Percentiles rank a stretch among this genome's conserved stretches.
Evolutionary conservation across 176 grass and related monocot genomes (phyloP).

Genomic region (Calamus simplicifolius): DNA sequence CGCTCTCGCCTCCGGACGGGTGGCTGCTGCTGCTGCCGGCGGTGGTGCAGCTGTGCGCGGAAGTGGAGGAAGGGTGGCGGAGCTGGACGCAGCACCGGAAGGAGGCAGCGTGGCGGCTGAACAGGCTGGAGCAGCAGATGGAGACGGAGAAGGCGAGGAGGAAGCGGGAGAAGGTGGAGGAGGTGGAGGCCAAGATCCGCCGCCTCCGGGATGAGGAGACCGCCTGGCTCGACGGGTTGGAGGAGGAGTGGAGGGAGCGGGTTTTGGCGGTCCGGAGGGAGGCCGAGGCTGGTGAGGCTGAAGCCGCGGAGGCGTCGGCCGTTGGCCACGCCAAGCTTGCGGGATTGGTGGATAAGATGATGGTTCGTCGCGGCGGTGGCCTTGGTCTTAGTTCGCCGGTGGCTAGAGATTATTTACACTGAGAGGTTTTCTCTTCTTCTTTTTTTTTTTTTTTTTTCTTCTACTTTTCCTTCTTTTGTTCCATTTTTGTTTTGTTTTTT

Average conservation of each 20-base stretch:
- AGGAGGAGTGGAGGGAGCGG: conserved; percentile 12
- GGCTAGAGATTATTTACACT: too few species aligned
- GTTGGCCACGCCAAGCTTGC: conserved; percentile 3
- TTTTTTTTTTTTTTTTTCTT: too few species aligned
- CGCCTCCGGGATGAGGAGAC: conserved; percentile 5
- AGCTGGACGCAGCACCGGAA: conserved; percentile 18
- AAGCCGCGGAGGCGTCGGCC: not conserved
- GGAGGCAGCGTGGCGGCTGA: conserved; percentile 18
- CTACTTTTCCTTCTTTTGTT: too few species aligned
- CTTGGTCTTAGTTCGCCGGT: too few species aligned
- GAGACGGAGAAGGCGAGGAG: conserved; percentile 18
- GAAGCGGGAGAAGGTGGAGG: conserved; percentile 17
- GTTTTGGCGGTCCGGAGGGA: not conserved
- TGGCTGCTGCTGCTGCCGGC: not conserved
- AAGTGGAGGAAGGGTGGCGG: conserved; percentile 10
- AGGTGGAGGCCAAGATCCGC: conserved; percentile 6
- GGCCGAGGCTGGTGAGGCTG: conserved; percentile 4
- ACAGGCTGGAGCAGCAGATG: conserved; percentile 20
- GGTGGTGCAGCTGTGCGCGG: conserved; percentile 1
- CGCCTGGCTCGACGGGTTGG: conserved; percentile 3
- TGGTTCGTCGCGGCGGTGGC: not conserved
- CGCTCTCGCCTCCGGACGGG: conserved; percentile 2
- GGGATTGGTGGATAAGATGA: not conserved
- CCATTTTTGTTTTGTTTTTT: too few species aligned
- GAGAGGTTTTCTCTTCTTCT: too few species aligned